phyloP scores from a whole-genome alignment of 768 basidiomycete species.

The Termitomyces sp. region DNA sequence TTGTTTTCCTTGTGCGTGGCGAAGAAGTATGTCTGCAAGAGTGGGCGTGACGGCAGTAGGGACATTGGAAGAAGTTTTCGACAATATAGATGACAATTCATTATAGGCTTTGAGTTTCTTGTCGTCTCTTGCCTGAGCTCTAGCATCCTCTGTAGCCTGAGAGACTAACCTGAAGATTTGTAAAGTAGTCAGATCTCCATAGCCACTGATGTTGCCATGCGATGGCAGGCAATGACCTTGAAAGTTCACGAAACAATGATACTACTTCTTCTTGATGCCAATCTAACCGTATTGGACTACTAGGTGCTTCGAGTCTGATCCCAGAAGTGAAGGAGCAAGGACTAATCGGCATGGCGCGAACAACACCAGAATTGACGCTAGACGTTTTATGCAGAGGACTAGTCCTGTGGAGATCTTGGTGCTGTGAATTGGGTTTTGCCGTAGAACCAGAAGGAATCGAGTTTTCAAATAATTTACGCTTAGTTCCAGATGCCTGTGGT shows the following conservation, averaged over 20 bases:
- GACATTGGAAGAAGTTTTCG: constrained; percentile 36
- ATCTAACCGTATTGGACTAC: neutral
- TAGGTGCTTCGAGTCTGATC: neutral
- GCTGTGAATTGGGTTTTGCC: neutral
- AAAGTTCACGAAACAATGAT: constrained; percentile 34
- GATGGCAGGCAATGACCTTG: constrained; percentile 25
- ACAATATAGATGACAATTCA: constrained; percentile 41
- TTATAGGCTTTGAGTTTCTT: constrained; percentile 44
- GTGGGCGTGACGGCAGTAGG: constrained; percentile 37
- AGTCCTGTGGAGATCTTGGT: neutral
- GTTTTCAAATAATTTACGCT: constrained; percentile 3
- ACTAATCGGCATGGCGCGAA: neutral
- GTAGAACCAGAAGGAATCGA: neutral
- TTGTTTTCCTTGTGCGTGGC: constrained; percentile 36
- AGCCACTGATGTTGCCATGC: constrained; percentile 5
- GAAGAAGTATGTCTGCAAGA: constrained; percentile 37
- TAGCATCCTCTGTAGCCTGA: constrained; percentile 37
- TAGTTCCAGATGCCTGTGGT: constrained; percentile 7
- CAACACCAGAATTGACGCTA: neutral
- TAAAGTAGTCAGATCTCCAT: neutral
- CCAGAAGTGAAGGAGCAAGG: neutral
- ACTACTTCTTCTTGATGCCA: constrained; percentile 18
- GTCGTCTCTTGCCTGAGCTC: constrained; percentile 37
- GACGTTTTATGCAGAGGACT: neutral
- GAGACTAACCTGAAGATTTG: constrained; percentile 33